Percentiles rank a stretch among this genome's conserved stretches.
These are phyloP conservation scores for Thelonectria olida DNA, from an alignment of 2,329 filamentous ascomycete genomes.

Conservation along the genomic window DNA sequence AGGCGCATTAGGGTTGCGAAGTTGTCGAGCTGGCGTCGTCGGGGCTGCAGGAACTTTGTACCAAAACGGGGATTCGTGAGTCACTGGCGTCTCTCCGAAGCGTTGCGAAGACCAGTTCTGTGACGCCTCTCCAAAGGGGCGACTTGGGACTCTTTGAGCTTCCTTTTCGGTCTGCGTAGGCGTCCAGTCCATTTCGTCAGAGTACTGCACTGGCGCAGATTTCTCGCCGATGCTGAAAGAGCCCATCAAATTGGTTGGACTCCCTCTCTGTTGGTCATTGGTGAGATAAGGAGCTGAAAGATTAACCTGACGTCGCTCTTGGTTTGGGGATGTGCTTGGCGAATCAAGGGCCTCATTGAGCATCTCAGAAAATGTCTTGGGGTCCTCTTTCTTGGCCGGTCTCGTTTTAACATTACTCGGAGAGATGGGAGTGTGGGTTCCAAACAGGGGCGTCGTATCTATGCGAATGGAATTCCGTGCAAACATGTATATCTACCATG, in stretches of 20 bases:
- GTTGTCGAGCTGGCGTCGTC: conserved; percentile 68
- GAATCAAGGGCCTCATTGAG: conserved; percentile 47
- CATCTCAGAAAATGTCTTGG: conserved; percentile 55
- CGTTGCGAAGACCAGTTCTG: conserved; percentile 50
- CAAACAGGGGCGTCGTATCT: conserved; percentile 67
- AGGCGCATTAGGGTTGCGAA: conserved; percentile 68
- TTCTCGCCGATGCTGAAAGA: conserved; percentile 22
- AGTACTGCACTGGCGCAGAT: conserved; percentile 45
- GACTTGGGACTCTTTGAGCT: conserved; percentile 48
- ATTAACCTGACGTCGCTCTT: conserved; percentile 13
- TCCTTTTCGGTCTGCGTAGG: conserved; percentile 66
- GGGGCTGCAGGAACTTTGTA: conserved; percentile 76
- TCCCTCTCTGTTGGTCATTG: conserved; percentile 26
- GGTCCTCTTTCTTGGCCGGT: conserved; percentile 41
- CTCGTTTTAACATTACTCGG: conserved; percentile 33
- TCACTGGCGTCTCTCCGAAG: conserved; percentile 57
- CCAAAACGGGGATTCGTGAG: conserved; percentile 68
- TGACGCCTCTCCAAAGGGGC: conserved; percentile 61
- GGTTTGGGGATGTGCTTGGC: conserved; percentile 18
- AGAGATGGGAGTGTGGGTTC: conserved; percentile 32
- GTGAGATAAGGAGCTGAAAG: conserved; percentile 29
- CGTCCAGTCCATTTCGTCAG: conserved; percentile 79
- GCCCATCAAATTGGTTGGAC: conserved; percentile 21
- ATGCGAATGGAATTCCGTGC: conserved; percentile 59
- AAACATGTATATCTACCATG: conserved; percentile 54